Conservation (phyloP, 129 eudicot genomes). For the Saussurea involucrata region DNA sequence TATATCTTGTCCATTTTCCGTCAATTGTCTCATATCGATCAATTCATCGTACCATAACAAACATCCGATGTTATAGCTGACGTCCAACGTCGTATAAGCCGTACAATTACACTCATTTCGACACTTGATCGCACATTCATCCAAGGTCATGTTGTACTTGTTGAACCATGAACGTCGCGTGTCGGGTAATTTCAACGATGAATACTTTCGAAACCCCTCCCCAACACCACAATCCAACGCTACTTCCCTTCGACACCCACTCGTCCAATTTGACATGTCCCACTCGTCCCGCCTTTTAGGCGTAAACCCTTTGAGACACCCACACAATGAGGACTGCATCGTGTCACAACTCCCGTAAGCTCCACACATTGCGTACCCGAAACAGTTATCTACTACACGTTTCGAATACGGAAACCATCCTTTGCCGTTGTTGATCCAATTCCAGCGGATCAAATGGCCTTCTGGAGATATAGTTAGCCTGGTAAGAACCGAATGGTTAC, state of each 20-base stretch:
- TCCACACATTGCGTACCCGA: conserved; percentile 30
- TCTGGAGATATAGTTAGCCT: background rate
- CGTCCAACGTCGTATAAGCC: conserved; percentile 25
- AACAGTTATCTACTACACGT: background rate
- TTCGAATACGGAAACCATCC: conserved; percentile 4
- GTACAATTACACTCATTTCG: conserved; percentile 36
- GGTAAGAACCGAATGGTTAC: background rate
- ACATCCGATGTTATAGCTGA: conserved; percentile 13
- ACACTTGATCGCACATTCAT: conserved; percentile 32
- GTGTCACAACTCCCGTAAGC: conserved; percentile 30
- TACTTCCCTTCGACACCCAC: conserved; percentile 33
- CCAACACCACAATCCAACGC: conserved; percentile 23
- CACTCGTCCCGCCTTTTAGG: conserved; percentile 31
- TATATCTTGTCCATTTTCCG: conserved; percentile 19
- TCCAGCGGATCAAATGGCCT: background rate
- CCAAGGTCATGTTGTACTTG: conserved; percentile 10
- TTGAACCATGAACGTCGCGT: conserved; percentile 9
- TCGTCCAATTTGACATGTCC: conserved; percentile 30
- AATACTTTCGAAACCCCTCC: conserved; percentile 31
- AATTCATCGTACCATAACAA: conserved; percentile 32
- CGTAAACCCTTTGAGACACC: conserved; percentile 30
- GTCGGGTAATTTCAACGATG: conserved; percentile 37
- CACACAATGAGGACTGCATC: conserved; percentile 8
- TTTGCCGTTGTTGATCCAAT: background rate
- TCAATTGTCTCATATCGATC: conserved; percentile 14